phyloP scores from a whole-genome alignment of 2,329 filamentous ascomycete genomes.

The Aureobasidium lini region DNA sequence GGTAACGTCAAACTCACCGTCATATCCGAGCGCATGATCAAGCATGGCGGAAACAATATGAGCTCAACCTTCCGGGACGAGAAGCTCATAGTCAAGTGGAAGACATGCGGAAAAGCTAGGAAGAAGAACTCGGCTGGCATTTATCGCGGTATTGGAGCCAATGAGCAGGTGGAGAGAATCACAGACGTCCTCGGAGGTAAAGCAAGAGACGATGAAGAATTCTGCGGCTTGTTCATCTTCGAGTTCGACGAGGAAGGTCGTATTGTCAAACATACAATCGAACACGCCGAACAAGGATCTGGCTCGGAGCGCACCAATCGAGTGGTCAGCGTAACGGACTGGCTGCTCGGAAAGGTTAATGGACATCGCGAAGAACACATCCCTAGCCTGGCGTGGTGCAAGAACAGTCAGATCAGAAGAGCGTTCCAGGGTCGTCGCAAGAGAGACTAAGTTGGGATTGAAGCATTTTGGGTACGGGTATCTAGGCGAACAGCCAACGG shows the following conservation, averaged over 20 bases:
- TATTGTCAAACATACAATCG: slow-evolving; percentile 82
- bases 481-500: not conserved
- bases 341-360: slow-evolving; percentile 75
- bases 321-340: slow-evolving; percentile 88
- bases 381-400: slow-evolving; percentile 37
- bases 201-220: slow-evolving; percentile 59
- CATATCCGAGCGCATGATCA: slow-evolving; percentile 77
- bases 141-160: slow-evolving; percentile 31
- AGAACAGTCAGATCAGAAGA: slow-evolving; percentile 16
- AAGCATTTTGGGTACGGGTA: not conserved
- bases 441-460: not conserved
- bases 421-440: not conserved
- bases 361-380: slow-evolving; percentile 34
- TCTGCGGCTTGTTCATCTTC: slow-evolving; percentile 88
- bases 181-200: slow-evolving; percentile 49
- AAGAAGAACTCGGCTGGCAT: slow-evolving; percentile 38
- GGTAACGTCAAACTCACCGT: slow-evolving; percentile 87
- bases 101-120: slow-evolving; percentile 53
- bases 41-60: slow-evolving; percentile 40
- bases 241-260: slow-evolving; percentile 85
- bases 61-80: slow-evolving; percentile 48
- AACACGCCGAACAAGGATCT: slow-evolving; percentile 77
- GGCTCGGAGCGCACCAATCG: slow-evolving; percentile 78
- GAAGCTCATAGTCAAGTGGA: slow-evolving; percentile 87
- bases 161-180: slow-evolving; percentile 48